Evolutionary conservation across 805 yeast genomes (phyloP), one percentile per base, ranked within the genome.

Genomic region (Barnettozyma sucrosica): DNA sequence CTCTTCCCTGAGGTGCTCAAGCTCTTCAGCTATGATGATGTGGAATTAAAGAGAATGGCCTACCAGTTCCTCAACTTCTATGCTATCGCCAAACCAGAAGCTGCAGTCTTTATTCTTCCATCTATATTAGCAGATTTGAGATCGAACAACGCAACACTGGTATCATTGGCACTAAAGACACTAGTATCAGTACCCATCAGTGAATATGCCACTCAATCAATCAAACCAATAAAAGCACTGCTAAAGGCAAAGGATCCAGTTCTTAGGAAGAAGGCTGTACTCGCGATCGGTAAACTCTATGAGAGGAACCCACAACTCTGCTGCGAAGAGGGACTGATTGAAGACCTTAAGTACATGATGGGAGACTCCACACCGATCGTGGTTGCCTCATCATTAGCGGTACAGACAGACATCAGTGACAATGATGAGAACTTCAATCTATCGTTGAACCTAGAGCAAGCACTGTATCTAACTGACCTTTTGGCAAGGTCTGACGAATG

Each of bases 41-140:
- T 80, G 26, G 95, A 86, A 54, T 70, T 83, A 45, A 79, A 86
- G 59, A 76, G 84, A 51, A 72, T 88, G 69, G 82, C 90, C 53
- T 81, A 80, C 57, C 77, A 84, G 41, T 89, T 74, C 56, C 62
- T 89, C 19, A 68, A 75, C 23, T 74, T 80, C 9, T 84, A 83
- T 64, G 83, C 83, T 18, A 69, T 72, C 19, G 68, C 74, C 20
- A 79, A 77, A 51, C 85, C 87, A 0, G 71, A 75, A 36, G 74
- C 73, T 20, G 76, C 88, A 2, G 49, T 66, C 10, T 75, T 71
- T 14, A 81, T 87, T 0, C 59, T 88, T 24, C 80, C 82, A 1
- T 66, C 71, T 21, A 68, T 88, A 28, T 56, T 70, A 19, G 60
- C 71, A 2, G 95, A 87, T 56, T 64, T 78, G 33, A 68, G 66